Evolutionary conservation across 2,329 filamentous ascomycete genomes (phyloP), one percentile per base, ranked within the genome.

Genomic region (Botryotinia globosa): DNA sequence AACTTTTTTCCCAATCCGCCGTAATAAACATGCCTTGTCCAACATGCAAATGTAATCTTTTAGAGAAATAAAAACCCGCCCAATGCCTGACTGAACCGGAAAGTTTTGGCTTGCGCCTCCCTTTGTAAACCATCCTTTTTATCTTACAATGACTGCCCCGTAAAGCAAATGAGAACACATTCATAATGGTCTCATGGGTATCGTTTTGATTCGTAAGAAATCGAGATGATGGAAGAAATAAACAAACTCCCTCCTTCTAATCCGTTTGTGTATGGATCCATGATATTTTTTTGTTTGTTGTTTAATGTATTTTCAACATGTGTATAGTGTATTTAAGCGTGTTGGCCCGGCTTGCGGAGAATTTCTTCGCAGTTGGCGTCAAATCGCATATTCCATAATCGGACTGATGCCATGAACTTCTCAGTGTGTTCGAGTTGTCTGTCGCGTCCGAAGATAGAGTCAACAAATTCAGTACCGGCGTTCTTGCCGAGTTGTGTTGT

Each of bases 291-390:
- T 63, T 42, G 44, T 54, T 48, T 56, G 6, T 62, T 25, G 29
- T 51, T 58, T 59, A 54, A 34, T 51, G 39, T 39, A 29, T 51
- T 63, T 72, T 72, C 69, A 59, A 67, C 70, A 73, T 80, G 78
- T 74, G 48, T 51, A 37, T 59, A 65, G 34, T 51, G 45, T 39
- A 29, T 51, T 63, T 73, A 72, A 59, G 64, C 70, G 72, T 80
- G 78, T 74, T 78, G 77, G 72, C 77, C 76, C 58, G 89, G 89
- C 79, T 86, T 85, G 77, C 84, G 84, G 74, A 98, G 85, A 77
- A 98, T 95, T 42, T 95, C 92, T 79, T 97, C 93, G 84, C 94
- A 97, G 86, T 98, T 98, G 82, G 93, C 93, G 80, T 98, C 94
- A 82, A 98, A 99, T 64, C 95, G 92, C 83, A 97, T 89, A 82